Conservation (phyloP, 257 asterid species). For the Haberlea rhodopensis region DNA sequence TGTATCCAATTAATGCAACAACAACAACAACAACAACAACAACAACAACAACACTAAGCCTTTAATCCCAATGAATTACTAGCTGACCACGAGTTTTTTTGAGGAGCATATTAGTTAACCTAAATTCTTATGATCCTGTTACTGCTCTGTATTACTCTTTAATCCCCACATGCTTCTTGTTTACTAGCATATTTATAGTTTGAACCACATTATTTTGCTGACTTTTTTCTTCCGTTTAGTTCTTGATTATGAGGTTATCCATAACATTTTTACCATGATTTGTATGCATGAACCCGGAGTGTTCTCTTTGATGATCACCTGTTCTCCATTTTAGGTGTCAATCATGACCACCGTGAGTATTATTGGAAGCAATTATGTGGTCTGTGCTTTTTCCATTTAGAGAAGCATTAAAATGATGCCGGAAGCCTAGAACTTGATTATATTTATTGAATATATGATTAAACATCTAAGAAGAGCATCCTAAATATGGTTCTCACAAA, state of each 20-base stretch:
- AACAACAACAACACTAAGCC: no score
- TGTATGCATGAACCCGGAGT: neutral
- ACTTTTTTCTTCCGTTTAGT: neutral
- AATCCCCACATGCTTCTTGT: neutral
- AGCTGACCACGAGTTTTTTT: neutral
- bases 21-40: no score
- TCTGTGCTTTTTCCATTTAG: constrained; percentile 14
- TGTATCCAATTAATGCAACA: neutral
- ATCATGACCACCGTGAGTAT: neutral
- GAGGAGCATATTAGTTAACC: neutral
- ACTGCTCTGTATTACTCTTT: neutral
- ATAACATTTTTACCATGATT: neutral
- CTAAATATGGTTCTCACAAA: neutral
- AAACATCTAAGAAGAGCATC: constrained; percentile 5
- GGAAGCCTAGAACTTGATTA: constrained; percentile 1
- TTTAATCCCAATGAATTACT: no score
- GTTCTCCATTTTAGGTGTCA: neutral
- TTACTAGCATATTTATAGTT: constrained; percentile 4
- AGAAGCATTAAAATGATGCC: neutral
- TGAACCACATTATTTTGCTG: constrained; percentile 2
- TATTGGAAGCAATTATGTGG: constrained; percentile 13
- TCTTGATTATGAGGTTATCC: neutral
- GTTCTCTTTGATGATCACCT: neutral
- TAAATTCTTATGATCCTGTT: constrained; percentile 1
- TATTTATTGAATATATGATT: neutral